Base-by-base conservation (phyloP, 1,284 basidiomycete species). In the Phylloporus sp. region DNA sequence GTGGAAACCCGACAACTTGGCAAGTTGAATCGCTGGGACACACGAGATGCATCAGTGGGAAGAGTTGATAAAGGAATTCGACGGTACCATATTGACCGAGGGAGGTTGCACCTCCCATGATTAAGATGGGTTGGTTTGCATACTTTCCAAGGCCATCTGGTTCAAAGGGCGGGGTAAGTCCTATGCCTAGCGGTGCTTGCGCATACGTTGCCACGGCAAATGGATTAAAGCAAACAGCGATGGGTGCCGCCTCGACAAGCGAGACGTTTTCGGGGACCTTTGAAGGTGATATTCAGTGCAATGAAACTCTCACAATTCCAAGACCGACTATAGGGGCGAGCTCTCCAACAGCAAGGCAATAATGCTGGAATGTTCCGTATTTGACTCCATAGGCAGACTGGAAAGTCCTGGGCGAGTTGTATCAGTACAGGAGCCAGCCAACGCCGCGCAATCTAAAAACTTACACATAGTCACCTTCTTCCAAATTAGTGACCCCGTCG, bases 211-310 rank as follows among this genome's bases (percentile, higher is more conserved):
- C 78, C 19, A 80, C 62, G 2, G 72, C 73, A 27, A 81, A 79
- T 5, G 80, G 75, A 27, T 39, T 67, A 78, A 53, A 45, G 66
- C 71, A 37, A 72, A 73, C 62, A 8, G 76, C 70, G 25, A 84
- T 70, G 2, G 82, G 75, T 2, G 82, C 81, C n/a, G 75, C 80
- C 71, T 80, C 78, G 20, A 87, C 86, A 66, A 85, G 85, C 1
- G 84, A 81, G n/a, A 65, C 11, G 20, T 56, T 45, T 7, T 75
- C 67, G 1, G 83, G 83, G 15, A 84, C 76, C 81, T 86, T 67
- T 12, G 45, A 25, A 11, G 43, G 17, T 17, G 2, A 14, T 23
- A 60, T 60, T n/a, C 37, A 56, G 2, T 60, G 15, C 19, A 56
- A 60, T 27, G 20, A 66, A 35, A 23, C n/a, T 11, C n/a, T 14